Evolutionary conservation across 1,139 yeast species (phyloP), one percentile per base, ranked within the genome.

Genomic region (Hyphopichia khmerensis): DNA sequence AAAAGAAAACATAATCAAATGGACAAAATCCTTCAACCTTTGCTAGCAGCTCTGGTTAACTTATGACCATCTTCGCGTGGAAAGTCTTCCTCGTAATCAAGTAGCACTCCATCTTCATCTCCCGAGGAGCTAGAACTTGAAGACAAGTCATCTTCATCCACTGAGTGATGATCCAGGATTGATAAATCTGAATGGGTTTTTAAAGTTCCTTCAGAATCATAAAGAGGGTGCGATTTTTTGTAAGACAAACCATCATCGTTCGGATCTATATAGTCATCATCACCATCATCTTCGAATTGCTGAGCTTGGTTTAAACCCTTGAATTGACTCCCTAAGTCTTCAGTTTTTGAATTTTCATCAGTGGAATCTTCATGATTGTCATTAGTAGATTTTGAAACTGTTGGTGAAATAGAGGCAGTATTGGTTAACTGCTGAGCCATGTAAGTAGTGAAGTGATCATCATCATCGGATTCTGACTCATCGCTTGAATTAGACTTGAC

Each of bases 191-290:
- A 50, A 24, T 46, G 21, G 9, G 18, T 55, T 23, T 65, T 55
- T 41, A 72, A 62, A 16, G 65, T 59, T 8, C 77, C 77, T 9
- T 62, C 50, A 10, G 70, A 56, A 49, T 72, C 77, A 49, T 84
- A 84, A 43, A 84, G 62, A 3, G 88, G 84, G 53, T 82, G 79
- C 21, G 77, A 72, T 55, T 80, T 83, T 40, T 80, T 80, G 59
- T 86, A 86, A 4, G 87, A 82, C 57, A 80, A 81, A 0, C 93
- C 93, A 54, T 86, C 95, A 59, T 86, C 93, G 56, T 85, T 83
- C 2, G 93, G 93, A 59, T 85, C 93, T 52, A 81, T 80, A 53
- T 85, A 85, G 45, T 83, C 88, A 43, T 81, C 87, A 24, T 72
- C 80, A 21, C 69, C 74, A 29, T 59, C 67, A 18, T 56, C 63